Evolutionary conservation across 306 rosid species (phyloP).

Genomic region (Vicia sativa): DNA sequence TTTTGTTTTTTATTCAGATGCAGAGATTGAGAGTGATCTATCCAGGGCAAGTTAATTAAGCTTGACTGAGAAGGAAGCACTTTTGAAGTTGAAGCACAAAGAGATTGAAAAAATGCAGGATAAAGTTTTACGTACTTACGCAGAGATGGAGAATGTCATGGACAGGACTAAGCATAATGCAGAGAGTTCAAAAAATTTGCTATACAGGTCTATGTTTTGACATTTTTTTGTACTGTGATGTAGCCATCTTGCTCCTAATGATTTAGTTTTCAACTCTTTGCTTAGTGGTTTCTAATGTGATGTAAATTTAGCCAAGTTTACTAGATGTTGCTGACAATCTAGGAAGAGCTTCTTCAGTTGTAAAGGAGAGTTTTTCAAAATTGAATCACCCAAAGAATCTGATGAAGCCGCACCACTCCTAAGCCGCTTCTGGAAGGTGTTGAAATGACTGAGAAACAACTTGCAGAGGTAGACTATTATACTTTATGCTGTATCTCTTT

Average conservation of each 20-base stretch:
- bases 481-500: slow-evolving; percentile 7
- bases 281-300: slow-evolving; percentile 37
- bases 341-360: slow-evolving; percentile 92
- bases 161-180: slow-evolving; percentile 85
- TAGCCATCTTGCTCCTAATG: background rate
- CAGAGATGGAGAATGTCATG: slow-evolving; percentile 93
- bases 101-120: slow-evolving; percentile 87
- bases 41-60: slow-evolving; percentile 72
- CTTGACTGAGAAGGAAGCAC: slow-evolving; percentile 76
- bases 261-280: slow-evolving; percentile 22
- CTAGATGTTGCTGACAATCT: slow-evolving; percentile 97
- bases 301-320: slow-evolving; percentile 82
- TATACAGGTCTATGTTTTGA: slow-evolving; percentile 62
- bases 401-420: slow-evolving; percentile 67
- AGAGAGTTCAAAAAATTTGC: slow-evolving; percentile 86
- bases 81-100: slow-evolving; percentile 71
- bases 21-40: slow-evolving; percentile 57
- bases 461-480: slow-evolving; percentile 64
- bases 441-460: slow-evolving; percentile 98
- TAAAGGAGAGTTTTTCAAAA: slow-evolving; percentile 75
- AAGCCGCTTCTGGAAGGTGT: slow-evolving; percentile 97
- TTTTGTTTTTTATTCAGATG: slow-evolving; percentile 58
- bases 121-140: slow-evolving; percentile 80
- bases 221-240: background rate
- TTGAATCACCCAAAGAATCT: slow-evolving; percentile 72